These are phyloP conservation scores for Epichloe sp. DNA, from an alignment of 2,329 filamentous ascomycete species.

Conservation along the genomic window DNA sequence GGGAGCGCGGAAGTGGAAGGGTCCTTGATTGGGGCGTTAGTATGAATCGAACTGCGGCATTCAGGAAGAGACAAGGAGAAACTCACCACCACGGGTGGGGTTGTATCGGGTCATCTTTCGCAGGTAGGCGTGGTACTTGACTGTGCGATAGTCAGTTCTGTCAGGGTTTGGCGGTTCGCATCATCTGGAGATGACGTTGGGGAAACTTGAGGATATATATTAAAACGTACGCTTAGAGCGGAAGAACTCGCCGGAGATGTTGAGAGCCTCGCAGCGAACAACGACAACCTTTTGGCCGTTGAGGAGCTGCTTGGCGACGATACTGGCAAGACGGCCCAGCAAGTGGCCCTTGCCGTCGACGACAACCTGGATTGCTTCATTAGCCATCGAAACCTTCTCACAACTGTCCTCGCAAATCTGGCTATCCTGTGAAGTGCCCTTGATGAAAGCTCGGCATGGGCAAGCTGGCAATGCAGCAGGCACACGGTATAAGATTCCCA, in stretches of 20 bases:
- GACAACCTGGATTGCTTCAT: conserved; percentile 54
- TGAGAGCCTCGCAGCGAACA: conserved; percentile 96
- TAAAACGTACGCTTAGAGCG: conserved; percentile 94
- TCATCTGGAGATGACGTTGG: not conserved
- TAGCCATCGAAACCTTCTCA: conserved; percentile 12
- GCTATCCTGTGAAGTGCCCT: not conserved
- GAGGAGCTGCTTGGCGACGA: conserved; percentile 97
- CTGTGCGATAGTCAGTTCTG: conserved; percentile 47
- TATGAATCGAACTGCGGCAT: conserved; percentile 13
- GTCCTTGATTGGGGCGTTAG: conserved; percentile 43
- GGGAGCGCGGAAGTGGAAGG: conserved; percentile 99
- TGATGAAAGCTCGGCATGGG: not conserved
- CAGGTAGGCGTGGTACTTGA: conserved; percentile 99
- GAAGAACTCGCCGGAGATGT: conserved; percentile 99
- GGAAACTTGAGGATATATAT: not conserved
- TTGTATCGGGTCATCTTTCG: conserved; percentile 99
- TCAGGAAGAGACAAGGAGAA: conserved; percentile 5
- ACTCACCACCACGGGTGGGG: conserved; percentile 91
- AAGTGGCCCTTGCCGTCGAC: conserved; percentile 99
- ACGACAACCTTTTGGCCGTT: conserved; percentile 99
- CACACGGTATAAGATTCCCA: conserved; percentile 2
- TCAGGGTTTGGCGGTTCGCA: conserved; percentile 2
- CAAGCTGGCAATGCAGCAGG: conserved; percentile 1
- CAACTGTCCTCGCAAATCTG: not conserved
- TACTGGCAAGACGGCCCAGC: conserved; percentile 95